phyloP scores from a whole-genome alignment of 2,329 filamentous ascomycete species.

The Aspergillus tamarii region DNA sequence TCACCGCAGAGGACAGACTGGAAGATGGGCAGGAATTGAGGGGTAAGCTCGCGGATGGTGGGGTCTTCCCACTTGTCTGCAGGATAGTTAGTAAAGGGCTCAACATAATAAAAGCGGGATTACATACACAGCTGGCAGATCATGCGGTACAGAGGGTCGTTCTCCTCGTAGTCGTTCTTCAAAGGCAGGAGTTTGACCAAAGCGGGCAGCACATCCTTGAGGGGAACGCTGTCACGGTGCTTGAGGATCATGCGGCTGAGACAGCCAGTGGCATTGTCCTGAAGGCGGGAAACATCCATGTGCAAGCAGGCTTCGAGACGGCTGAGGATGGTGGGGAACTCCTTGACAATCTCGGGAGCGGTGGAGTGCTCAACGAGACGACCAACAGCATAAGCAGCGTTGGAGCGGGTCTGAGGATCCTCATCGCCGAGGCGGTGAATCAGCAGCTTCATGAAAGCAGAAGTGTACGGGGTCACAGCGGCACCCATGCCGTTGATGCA shows the following conservation, averaged over 20 bases:
- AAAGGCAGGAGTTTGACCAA: slow-evolving; percentile 80
- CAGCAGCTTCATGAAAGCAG: slow-evolving; percentile 74
- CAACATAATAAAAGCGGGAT: background rate
- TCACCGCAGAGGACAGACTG: slow-evolving; percentile 50
- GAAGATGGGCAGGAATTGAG: slow-evolving; percentile 51
- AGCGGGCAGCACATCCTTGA: slow-evolving; percentile 78
- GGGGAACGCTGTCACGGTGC: slow-evolving; percentile 79
- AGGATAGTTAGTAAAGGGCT: slow-evolving; percentile 18
- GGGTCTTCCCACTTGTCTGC: slow-evolving; percentile 51
- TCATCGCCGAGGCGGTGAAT: slow-evolving; percentile 86
- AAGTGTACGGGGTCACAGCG: slow-evolving; percentile 80
- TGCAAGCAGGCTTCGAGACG: slow-evolving; percentile 86
- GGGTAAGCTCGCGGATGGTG: slow-evolving; percentile 50
- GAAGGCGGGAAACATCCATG: slow-evolving; percentile 75
- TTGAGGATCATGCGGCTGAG: slow-evolving; percentile 89
- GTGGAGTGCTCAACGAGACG: slow-evolving; percentile 81
- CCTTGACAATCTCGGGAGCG: slow-evolving; percentile 72
- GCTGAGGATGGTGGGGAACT: slow-evolving; percentile 75
- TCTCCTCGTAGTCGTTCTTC: slow-evolving; percentile 94
- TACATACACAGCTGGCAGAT: slow-evolving; percentile 81
- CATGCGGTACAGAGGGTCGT: slow-evolving; percentile 89
- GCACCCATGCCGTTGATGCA: slow-evolving; percentile 81
- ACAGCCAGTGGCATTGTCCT: slow-evolving; percentile 93
- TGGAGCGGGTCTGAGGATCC: slow-evolving; percentile 90
- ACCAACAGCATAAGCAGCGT: slow-evolving; percentile 89